Conservation (phyloP, 2,329 filamentous ascomycete genomes). For the Coniochaeta prunicola region DNA sequence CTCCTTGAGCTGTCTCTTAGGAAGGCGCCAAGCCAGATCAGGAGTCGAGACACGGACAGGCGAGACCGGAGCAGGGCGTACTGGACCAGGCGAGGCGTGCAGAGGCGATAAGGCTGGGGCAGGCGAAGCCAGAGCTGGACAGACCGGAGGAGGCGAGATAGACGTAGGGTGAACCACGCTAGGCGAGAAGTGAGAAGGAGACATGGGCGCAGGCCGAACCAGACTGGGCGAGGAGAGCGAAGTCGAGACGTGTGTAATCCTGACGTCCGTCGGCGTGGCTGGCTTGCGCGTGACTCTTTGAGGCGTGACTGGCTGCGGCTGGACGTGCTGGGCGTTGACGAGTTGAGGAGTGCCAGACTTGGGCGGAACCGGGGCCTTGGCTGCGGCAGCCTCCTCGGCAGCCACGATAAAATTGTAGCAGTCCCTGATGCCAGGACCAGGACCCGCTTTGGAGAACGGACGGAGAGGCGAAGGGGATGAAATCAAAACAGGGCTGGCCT, state of each 20-base stretch:
- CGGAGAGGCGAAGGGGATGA: not conserved
- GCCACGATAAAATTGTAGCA: not conserved
- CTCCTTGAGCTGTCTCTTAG: not conserved
- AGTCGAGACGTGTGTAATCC: not conserved
- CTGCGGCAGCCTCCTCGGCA: not conserved
- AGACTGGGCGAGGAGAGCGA: not conserved
- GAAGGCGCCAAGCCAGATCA: not conserved
- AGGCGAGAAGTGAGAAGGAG: not conserved
- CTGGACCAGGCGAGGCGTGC: not conserved
- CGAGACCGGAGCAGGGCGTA: not conserved
- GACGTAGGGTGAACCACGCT: not conserved
- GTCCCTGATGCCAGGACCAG: not conserved
- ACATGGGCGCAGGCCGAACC: not conserved
- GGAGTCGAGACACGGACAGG: not conserved
- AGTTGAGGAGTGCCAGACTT: not conserved
- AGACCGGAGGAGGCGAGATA: not conserved
- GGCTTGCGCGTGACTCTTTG: not conserved
- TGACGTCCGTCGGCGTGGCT: not conserved
- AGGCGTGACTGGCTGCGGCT: no score
- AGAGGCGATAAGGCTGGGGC: not conserved
- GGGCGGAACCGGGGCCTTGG: not conserved
- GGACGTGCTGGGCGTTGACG: no score
- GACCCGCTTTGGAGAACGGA: not conserved
- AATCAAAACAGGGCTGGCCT: not conserved
- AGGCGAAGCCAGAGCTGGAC: not conserved